Conservation (phyloP, 106 monocot species). For the Narthecium ossifragum region DNA sequence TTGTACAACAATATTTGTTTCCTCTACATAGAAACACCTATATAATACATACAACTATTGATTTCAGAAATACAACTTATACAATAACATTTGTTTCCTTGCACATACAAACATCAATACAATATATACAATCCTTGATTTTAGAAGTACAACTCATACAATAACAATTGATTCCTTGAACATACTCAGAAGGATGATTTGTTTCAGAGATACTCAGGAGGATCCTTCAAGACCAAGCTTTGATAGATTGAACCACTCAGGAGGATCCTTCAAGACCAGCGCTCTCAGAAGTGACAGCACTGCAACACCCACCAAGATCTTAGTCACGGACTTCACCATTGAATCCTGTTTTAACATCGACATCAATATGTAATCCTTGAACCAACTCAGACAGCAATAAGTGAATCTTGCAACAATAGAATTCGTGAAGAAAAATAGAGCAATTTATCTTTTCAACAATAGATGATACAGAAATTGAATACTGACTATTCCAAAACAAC, state of each 20-base stretch:
- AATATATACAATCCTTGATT: no score
- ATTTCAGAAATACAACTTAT: no score
- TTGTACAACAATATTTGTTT: no score
- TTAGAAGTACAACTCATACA: no score
- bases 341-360: conserved; percentile 47
- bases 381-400: neutral
- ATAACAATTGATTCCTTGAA: no score
- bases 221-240: no score
- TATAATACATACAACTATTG: no score
- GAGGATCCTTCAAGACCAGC: conserved; percentile 55
- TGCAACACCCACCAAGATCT: conserved; percentile 54
- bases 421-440: neutral
- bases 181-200: no score
- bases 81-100: no score
- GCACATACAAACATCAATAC: no score
- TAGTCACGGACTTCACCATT: conserved; percentile 73
- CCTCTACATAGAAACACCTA: no score
- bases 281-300: conserved; percentile 40
- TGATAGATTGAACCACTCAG: conserved; percentile 53
- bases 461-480: neutral
- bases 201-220: no score
- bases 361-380: neutral
- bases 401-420: neutral
- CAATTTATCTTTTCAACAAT: neutral
- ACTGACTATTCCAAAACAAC: neutral